Conservation (phyloP, 192 early-diverging fungal genomes). For the Linnemannia schmuckeri region DNA sequence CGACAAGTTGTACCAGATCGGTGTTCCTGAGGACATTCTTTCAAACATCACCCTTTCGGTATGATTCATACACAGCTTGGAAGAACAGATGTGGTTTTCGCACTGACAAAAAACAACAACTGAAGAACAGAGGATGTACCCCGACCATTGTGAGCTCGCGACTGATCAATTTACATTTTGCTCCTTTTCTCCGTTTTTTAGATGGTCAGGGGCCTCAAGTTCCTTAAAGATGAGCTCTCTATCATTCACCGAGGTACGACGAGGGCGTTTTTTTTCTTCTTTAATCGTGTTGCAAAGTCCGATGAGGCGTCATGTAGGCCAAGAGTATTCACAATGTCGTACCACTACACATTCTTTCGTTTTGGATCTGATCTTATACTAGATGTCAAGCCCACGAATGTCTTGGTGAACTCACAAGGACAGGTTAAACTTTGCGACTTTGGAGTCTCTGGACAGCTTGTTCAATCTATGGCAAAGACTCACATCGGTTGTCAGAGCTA, state of each 20-base stretch:
- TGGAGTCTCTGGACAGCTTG: slow-evolving; percentile 93
- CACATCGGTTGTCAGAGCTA: slow-evolving; percentile 96
- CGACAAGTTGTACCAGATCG: slow-evolving; percentile 84
- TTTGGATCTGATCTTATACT: not conserved
- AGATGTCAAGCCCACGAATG: slow-evolving; percentile 97
- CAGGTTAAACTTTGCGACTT: slow-evolving; percentile 97
- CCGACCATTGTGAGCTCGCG: not conserved
- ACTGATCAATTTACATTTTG: not conserved
- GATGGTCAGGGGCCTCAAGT: slow-evolving; percentile 87
- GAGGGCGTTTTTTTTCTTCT: not conserved
- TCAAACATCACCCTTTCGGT: slow-evolving; percentile 81
- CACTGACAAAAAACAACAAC: not conserved
- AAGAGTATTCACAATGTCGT: not conserved
- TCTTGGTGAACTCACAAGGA: slow-evolving; percentile 87
- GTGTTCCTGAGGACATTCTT: slow-evolving; percentile 86
- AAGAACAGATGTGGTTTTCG: not conserved
- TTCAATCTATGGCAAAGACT: slow-evolving; percentile 91
- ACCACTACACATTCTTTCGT: not conserved
- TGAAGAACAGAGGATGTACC: not conserved
- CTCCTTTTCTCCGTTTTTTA: slow-evolving; percentile 27
- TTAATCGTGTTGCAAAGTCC: not conserved
- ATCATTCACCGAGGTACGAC: slow-evolving; percentile 87
- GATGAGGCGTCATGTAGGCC: not conserved
- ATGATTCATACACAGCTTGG: slow-evolving; percentile 9
- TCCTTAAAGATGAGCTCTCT: slow-evolving; percentile 87